Evolutionary conservation across 768 basidiomycete species (phyloP).

Genomic region (Tulasnella sp.): DNA sequence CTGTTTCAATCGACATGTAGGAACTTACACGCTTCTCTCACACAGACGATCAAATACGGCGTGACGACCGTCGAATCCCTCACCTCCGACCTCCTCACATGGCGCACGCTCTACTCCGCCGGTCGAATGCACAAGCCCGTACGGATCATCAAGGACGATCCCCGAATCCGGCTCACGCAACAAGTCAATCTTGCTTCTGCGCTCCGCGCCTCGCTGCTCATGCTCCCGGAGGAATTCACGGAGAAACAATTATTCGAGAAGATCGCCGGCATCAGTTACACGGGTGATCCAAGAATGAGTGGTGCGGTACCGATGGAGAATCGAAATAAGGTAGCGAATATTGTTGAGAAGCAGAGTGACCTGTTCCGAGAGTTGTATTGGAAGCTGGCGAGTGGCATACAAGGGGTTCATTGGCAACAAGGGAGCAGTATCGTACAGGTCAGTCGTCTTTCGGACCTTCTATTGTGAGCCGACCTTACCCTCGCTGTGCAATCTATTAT

Average conservation of each 20-base stretch:
- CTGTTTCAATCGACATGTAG: neutral
- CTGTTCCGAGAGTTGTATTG: constrained; percentile 87
- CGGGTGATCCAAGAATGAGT: constrained; percentile 83
- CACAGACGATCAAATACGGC: constrained; percentile 89
- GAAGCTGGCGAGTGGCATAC: constrained; percentile 61
- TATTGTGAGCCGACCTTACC: neutral
- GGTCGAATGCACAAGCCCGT: constrained; percentile 97
- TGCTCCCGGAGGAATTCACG: constrained; percentile 69
- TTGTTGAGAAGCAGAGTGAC: constrained; percentile 66
- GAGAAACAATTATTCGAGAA: constrained; percentile 74
- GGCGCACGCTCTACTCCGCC: constrained; percentile 86
- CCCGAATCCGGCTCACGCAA: constrained; percentile 81
- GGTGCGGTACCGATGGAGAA: constrained; percentile 79
- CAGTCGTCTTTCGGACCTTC: neutral
- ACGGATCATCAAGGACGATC: constrained; percentile 84
- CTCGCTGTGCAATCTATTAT: neutral
- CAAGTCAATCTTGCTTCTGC: constrained; percentile 91
- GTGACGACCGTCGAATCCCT: constrained; percentile 85
- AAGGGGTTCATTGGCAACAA: constrained; percentile 61
- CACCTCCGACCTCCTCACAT: constrained; percentile 81
- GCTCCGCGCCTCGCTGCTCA: constrained; percentile 78
- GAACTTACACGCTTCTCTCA: neutral
- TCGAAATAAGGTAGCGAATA: constrained; percentile 86
- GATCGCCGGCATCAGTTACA: constrained; percentile 78
- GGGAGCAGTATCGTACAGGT: constrained; percentile 9